Evolutionary conservation across 352 stramenopile genomes (phyloP), one percentile per base, ranked within the genome.

Genomic region (Phytophthora kernoviae): DNA sequence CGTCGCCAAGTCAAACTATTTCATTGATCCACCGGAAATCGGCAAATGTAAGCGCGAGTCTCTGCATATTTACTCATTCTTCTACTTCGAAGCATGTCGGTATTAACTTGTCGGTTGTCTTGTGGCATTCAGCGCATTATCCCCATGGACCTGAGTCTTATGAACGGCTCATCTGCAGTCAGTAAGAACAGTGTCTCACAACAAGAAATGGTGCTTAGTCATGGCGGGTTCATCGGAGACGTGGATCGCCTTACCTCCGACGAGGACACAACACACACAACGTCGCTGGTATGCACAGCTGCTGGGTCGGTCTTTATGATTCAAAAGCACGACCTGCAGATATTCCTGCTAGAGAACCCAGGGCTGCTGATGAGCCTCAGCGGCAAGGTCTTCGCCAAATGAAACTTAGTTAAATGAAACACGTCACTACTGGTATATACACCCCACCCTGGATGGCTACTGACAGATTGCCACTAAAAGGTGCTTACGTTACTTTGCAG

Each of bases 321-420:
- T 51, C 68, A 70, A 34, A 90, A 90, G 58, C 68, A 84, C 61
- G 82, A 92, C 47, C 75, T 92, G 21, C 75, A 84, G 51, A 68
- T 60, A 36, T 92, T 92, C 52, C 59, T 92, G 17, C 68, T 87
- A 12, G 82, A 90, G 60, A 90, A 92, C 44, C 82, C 82, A 9
- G 82, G 82, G 6, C 79, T 92, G 40, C 80, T 92, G 57, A 73
- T 92, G 72, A 84, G 77, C 34, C 79, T 92, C 34, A 89, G 79
- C 39, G 79, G 73, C 40, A 76, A 75, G 45, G 60, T 84, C 47
- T 90, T 68, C 47, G 77, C 80, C 15, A 68, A 64, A 32, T 88
- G 62, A 55, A 17, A 37, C n/a, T n/a, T n/a, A n/a, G n/a, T n/a
- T 3, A 30, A 30, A 30, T 30, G 6, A 30, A 30, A 30, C 24